Conservation (phyloP, 2,329 filamentous ascomycete species). For the Setomelanomma holmii region DNA sequence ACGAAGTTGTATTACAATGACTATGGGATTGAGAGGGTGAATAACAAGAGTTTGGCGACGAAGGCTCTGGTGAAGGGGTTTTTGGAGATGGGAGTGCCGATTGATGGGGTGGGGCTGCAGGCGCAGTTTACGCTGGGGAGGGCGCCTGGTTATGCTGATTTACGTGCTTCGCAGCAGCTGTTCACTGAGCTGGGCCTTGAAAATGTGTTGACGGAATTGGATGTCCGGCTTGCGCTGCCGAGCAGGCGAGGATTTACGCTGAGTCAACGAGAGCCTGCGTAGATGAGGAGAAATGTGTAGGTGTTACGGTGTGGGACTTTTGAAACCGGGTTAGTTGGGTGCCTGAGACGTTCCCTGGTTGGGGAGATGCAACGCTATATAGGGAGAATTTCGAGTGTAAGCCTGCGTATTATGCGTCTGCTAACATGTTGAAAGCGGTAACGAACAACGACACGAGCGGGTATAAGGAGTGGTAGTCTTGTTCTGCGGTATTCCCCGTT, state of each 20-base stretch:
- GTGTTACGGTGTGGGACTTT: constrained; percentile 53
- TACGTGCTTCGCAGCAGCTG: constrained; percentile 56
- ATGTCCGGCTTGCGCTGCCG: constrained; percentile 62
- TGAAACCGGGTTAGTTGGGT: constrained; percentile 52
- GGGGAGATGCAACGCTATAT: constrained; percentile 46
- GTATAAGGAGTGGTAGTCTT: no score
- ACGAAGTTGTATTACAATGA: constrained; percentile 70
- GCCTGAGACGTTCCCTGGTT: constrained; percentile 43
- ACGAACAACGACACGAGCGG: no score
- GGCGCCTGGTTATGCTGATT: constrained; percentile 55
- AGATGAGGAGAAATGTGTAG: constrained; percentile 46
- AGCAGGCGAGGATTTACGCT: constrained; percentile 60
- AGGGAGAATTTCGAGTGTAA: constrained; percentile 38
- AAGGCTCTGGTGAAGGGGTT: constrained; percentile 42
- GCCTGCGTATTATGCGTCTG: constrained; percentile 45
- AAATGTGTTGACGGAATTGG: constrained; percentile 68
- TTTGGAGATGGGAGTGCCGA: constrained; percentile 51
- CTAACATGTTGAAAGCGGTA: constrained; percentile 37
- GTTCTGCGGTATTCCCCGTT: no score
- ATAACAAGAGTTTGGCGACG: constrained; percentile 53
- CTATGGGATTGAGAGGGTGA: constrained; percentile 67
- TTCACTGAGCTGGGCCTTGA: constrained; percentile 63
- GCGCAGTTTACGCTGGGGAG: constrained; percentile 65
- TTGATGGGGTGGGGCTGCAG: constrained; percentile 70
- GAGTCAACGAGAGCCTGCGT: constrained; percentile 46